Evolutionary conservation across 345 rosid genomes (phyloP), one percentile per base, ranked within the genome.

Genomic region (Linum usitatissimum): DNA sequence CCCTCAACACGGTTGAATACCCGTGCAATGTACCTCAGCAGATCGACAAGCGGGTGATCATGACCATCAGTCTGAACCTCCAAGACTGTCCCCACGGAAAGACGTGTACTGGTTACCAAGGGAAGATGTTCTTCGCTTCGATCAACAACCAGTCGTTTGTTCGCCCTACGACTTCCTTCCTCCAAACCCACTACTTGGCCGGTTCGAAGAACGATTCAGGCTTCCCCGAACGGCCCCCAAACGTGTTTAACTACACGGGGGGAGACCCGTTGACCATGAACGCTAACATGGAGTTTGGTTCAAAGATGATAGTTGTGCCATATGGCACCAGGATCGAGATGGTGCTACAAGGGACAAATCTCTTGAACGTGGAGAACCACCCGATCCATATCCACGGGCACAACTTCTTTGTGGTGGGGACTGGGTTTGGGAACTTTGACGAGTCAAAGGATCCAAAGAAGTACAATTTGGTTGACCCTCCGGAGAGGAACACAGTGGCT

Each of bases 21-120:
- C 86, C 90, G 0, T 80, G 90, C 58, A 73, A 71, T 15, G 90
- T 86, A 48, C 94, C 90, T 1, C 70, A 59, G 28, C 61, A 57
- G 18, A 77, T 81, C 20, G 82, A 83, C 49, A 83, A 78, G 75
- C 74, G 84, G 17, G 77, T 81, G 56, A 48, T 80, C 30, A 64
- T 71, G 13, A 72, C 82, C 9, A 66, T 81, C 5, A 74, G 86
- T 65, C 74, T 83, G 3, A 83, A 81, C 54, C 85, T 83, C 30
- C 85, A 81, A 23, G 77, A 86, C 17, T 86, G 92, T 69, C 85
- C 84, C 0, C 0, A 13, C 4, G 63, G 73, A 13, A 63, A 30
- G 55, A 74, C 61, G 3, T 81, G 91, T 68, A 38, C 40, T 1
- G 92, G 89, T 1, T 69, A 53, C 34, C 13, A 53, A 0, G 85